Conservation (phyloP, 2,329 filamentous ascomycete species). For the Cercospora sp. region DNA sequence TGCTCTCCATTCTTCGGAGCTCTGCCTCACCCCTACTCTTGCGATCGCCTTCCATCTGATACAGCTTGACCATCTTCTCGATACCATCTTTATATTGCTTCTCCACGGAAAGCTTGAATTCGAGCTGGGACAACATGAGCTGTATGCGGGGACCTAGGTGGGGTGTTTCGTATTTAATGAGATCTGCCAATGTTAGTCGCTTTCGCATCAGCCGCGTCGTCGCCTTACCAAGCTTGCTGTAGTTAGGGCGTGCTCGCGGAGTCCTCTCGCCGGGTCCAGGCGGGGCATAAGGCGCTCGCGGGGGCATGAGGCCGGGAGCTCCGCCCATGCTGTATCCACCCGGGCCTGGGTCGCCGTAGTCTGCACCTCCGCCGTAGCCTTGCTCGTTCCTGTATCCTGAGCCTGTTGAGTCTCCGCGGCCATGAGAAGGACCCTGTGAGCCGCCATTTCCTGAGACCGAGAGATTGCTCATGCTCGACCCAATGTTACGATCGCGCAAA, state of each 20-base stretch:
- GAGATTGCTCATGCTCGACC: constrained; percentile 67
- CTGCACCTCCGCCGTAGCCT: constrained; percentile 55
- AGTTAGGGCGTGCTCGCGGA: constrained; percentile 81
- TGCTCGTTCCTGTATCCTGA: constrained; percentile 52
- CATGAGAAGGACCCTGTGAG: constrained; percentile 38
- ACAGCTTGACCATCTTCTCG: constrained; percentile 98
- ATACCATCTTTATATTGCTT: constrained; percentile 99
- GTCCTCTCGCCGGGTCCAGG: constrained; percentile 66
- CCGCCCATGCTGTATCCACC: constrained; percentile 62
- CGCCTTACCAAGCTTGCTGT: constrained; percentile 85
- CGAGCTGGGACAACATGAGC: constrained; percentile 96
- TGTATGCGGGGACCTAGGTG: constrained; percentile 96
- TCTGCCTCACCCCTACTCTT: constrained; percentile 95
- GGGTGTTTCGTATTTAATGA: constrained; percentile 97
- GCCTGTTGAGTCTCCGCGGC: constrained; percentile 44
- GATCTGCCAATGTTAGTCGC: constrained; percentile 58
- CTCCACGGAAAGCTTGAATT: constrained; percentile 98
- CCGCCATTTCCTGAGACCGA: constrained; percentile 56
- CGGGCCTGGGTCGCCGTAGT: constrained; percentile 60
- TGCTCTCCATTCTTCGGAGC: constrained; percentile 86
- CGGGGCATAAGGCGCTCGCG: constrained; percentile 75
- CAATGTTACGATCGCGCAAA: constrained; percentile 77
- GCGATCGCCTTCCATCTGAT: constrained; percentile 94
- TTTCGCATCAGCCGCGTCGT: not conserved
- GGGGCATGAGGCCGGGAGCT: constrained; percentile 74